Percentiles rank a stretch among this genome's conserved stretches.
phyloP scores from a whole-genome alignment of 495 filamentous ascomycete genomes.

The Lasiosphaeria ovina region DNA sequence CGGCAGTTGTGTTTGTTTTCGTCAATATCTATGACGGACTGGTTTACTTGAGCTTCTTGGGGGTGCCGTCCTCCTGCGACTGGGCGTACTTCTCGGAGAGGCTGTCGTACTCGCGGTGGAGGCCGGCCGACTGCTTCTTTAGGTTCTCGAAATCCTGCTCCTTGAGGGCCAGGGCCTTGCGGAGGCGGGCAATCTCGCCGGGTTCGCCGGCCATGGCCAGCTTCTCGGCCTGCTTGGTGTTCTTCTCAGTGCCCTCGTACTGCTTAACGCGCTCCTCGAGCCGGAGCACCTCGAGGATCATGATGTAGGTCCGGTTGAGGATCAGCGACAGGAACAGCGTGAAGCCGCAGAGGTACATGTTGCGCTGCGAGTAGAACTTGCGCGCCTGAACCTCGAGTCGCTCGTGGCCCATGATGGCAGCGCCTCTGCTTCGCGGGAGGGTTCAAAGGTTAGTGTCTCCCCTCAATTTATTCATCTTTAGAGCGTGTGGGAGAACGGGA shows the following conservation, averaged over 20 bases:
- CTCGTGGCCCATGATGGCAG: conserved; percentile 78
- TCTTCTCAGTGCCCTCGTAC: conserved; percentile 72
- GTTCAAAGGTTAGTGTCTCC: conserved; percentile 20
- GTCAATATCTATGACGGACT: background rate
- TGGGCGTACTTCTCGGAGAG: conserved; percentile 75
- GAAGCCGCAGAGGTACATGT: conserved; percentile 99
- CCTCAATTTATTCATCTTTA: background rate
- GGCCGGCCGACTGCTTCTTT: conserved; percentile 79
- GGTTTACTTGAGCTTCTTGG: conserved; percentile 67
- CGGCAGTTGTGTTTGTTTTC: background rate
- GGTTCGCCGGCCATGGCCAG: conserved; percentile 71
- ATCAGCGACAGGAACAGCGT: conserved; percentile 98
- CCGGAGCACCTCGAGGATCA: conserved; percentile 92
- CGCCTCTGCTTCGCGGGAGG: conserved; percentile 30
- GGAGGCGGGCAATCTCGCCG: conserved; percentile 56
- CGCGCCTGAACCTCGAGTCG: conserved; percentile 97
- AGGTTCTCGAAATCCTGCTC: conserved; percentile 75
- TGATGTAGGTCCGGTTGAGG: conserved; percentile 96
- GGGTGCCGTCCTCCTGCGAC: conserved; percentile 47
- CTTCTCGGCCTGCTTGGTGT: conserved; percentile 70
- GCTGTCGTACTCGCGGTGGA: conserved; percentile 75
- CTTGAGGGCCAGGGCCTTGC: conserved; percentile 68
- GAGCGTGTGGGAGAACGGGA: conserved; percentile 8
- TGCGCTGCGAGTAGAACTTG: conserved; percentile 99
- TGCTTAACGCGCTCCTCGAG: conserved; percentile 91